Evolutionary conservation across 345 rosid species (phyloP).

Genomic region (Eucalyptus virginea): DNA sequence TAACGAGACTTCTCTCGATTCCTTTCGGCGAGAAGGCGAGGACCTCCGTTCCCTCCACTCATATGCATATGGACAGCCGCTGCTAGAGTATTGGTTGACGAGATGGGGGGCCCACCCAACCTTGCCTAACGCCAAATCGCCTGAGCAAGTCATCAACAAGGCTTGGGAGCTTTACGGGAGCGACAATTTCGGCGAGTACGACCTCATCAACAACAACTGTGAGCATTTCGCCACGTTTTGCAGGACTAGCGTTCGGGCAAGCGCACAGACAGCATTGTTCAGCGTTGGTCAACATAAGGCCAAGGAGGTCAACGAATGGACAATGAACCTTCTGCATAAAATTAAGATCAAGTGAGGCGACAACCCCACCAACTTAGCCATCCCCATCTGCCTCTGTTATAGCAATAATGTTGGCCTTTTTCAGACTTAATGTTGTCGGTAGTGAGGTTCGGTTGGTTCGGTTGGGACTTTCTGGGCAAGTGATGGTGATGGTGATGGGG

Average conservation of each 20-base stretch:
- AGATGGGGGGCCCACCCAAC: neutral
- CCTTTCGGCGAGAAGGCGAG: neutral
- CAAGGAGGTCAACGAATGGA: neutral
- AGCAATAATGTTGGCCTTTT: neutral
- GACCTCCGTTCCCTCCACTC: neutral
- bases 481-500: no score
- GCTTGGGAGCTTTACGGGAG: neutral
- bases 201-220: neutral
- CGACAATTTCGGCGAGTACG: neutral
- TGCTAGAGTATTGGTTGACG: neutral
- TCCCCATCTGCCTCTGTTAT: neutral
- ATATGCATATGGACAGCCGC: neutral
- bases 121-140: neutral
- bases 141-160: neutral
- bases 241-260: neutral
- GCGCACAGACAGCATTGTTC: neutral
- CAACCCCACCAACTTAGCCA: neutral
- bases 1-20: neutral
- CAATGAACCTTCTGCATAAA: accelerated
- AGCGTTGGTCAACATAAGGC: no score
- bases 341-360: neutral
- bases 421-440: neutral
- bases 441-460: no score
- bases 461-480: no score
- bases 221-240: neutral